Base-by-base conservation (phyloP, 345 rosid genomes). In the Camelina laxa region DNA sequence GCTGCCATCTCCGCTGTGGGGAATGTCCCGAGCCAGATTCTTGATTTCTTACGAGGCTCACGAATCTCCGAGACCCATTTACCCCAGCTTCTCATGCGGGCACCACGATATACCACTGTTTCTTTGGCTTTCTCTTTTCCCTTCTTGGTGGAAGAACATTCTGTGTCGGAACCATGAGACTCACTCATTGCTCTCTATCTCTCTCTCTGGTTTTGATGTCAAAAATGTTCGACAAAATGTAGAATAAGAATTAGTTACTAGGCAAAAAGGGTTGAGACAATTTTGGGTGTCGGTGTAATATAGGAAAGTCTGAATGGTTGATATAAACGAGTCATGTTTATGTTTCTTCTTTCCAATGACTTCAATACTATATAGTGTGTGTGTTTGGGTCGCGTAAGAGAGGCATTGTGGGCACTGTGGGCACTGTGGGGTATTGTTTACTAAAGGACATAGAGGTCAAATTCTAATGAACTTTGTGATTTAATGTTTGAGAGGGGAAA, bases 51-150 rank as follows among this genome's bases (percentile, higher is more conserved):
- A 33, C 92, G 81, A 0, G 97, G 97, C 80, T 87, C 92, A 0
- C 97, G 85, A 68, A 91, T 89, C 80, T 91, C 96, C 0, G 96
- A 89, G 8, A 91, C 97, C 97, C 97, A 91, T 81, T 89, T 91
- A 13, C 96, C 97, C 96, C 93, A 91, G 76, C 69, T 86, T 19
- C 97, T 75, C 97, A 91, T 91, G 4, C 92, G 87, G 3, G 87
- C 96, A 2, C 97, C 97, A 0, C 87, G 84, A 76, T 91, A 91
- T 6, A 85, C 82, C 20, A 9, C 14, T 20, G 31, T 20, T 53
- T 6, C 8, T 22, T 12, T 53, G 20, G 70, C 0, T 11, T 9
- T 41, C 30, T 24, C 30, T 5, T 69, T 56, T 42, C 17, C 11
- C 55, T 57, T 57, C 24, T 27, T 69, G 27, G 14, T 41, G 27